Base-by-base conservation (phyloP, 345 rosid genomes). In the Euphorbia peplus region DNA sequence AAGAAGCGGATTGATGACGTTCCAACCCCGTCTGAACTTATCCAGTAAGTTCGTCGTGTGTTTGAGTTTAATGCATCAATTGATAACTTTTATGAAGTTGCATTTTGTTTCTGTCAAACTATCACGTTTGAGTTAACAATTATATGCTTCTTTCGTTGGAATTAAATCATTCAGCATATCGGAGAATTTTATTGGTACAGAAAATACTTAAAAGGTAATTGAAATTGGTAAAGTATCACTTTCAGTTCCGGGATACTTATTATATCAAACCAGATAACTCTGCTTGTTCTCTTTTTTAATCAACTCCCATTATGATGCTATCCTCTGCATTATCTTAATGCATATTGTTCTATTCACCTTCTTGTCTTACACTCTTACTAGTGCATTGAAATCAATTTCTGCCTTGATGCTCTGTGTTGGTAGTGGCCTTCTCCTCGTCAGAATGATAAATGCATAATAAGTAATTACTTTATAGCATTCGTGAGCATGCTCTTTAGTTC, bases 11-110 rank as follows among this genome's bases (percentile, higher is more conserved):
- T 87, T 74, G 96, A 77, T 79, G 85, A 90, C 60, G 81, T 82
- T 51, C 92, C 98, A 63, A 82, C 86, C 64, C 92, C 85, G 22
- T 80, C 88, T 39, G 97, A 93, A 69, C 90, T 89, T 48, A 79
- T 82, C 61, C 98, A 89, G 98, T 93, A 87, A 75, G 97, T 55
- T 26, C 35, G 13, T 13, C 58, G 22, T 8, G 21, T 44, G 25
- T 26, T 8, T 25, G 37, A 19, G 14, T 56, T 14, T 67, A 2
- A 57, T 48, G 6, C 21, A 19, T 28, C 8, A 51, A 5, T 24
- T 13, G 1, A 35, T 16, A 44, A 66, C 25, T 28, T 18, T 10
- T 19, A 21, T 29, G 9, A 64, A 55, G 61, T 41, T 30, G 26
- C 18, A 63, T 63, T 4, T 1, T 15, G 25, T 50, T 0, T 18